These are phyloP conservation scores for Huntiella omanensis DNA, from an alignment of 2,329 filamentous ascomycete species.

Conservation along the genomic window DNA sequence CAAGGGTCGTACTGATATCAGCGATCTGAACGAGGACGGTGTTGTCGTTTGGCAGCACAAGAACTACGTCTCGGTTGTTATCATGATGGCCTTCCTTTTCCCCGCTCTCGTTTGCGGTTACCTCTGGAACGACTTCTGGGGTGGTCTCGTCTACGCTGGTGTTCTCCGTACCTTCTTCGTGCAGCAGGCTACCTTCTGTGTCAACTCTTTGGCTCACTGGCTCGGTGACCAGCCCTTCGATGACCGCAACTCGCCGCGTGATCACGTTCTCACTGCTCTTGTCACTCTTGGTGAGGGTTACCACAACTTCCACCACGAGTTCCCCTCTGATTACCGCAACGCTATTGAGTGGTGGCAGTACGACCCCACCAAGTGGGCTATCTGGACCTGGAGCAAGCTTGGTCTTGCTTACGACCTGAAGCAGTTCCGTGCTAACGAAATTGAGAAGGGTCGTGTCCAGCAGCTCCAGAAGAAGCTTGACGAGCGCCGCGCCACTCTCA, in stretches of 20 bases:
- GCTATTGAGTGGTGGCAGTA: conserved; percentile 84
- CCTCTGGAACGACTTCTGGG: conserved; percentile 62
- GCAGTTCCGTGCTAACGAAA: conserved; percentile 81
- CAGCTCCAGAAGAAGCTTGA: conserved; percentile 86
- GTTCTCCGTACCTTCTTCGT: conserved; percentile 79
- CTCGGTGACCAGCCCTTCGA: conserved; percentile 85
- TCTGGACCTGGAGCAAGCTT: conserved; percentile 68
- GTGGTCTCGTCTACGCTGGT: conserved; percentile 69
- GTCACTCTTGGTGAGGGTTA: conserved; percentile 78
- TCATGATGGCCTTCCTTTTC: conserved; percentile 59
- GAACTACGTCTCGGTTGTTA: conserved; percentile 64
- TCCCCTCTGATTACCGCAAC: conserved; percentile 84
- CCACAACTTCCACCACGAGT: conserved; percentile 93
- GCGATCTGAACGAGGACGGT: conserved; percentile 69
- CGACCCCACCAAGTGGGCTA: conserved; percentile 79
- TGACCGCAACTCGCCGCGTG: conserved; percentile 77
- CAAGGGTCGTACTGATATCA: conserved; percentile 73
- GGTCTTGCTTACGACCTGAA: conserved; percentile 75
- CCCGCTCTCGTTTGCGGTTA: conserved; percentile 59
- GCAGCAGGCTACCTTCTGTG: conserved; percentile 82
- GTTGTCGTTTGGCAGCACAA: conserved; percentile 78
- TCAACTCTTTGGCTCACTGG: conserved; percentile 83
- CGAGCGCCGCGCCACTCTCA: conserved; percentile 61
- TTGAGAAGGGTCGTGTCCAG: conserved; percentile 78
- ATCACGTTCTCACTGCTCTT: conserved; percentile 70